Evolutionary conservation across 441 rosid genomes (phyloP), one percentile per base, ranked within the genome.

Genomic region (Dalechampia spathulata): DNA sequence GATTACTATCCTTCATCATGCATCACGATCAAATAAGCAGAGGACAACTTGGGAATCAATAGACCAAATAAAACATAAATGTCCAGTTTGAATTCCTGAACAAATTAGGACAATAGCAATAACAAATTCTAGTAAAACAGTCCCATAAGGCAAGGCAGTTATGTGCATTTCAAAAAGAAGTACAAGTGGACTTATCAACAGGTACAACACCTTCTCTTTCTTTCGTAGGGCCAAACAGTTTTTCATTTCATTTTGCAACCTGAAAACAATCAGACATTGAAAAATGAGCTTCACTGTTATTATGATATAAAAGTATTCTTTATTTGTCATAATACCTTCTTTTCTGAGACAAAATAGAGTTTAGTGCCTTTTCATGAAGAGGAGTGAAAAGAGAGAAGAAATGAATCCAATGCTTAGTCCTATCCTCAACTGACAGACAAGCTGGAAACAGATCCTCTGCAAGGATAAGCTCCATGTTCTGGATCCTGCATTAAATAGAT

Each of bases 241-340:
- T 69, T 62, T 82, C 84, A 92, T 71, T 66, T 92, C 95, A 48
- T 65, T 65, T 71, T 82, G 91, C 73, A 92, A 74, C 83, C 98
- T 92, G 81, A 60, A 75, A 75, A 55, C 49, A 70, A 41, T 22
- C 11, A 13, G 17, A 36, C 9, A 2, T 44, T 12, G 47, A 15
- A 42, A 57, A 50, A 11, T 21, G 11, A 52, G 14, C 39, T 51
- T 13, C 39, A 55, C 43, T 15, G 53, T 45, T 56, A 46, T 57
- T 48, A 37, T n/a, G 50, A 55, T 37, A 55, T 20, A 62, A 61
- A 39, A 74, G 47, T 54, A 53, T 32, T 56, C 49, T 42, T 17
- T 21, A 61, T 40, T 19, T n/a, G n/a, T n/a, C n/a, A n/a, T n/a
- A 13, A 49, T 77, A 93, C 97, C 99, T 93, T 60, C 70, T 71